Evolutionary conservation across 495 filamentous ascomycete genomes (phyloP).

Genomic region (Aspergillus heteromorphus): DNA sequence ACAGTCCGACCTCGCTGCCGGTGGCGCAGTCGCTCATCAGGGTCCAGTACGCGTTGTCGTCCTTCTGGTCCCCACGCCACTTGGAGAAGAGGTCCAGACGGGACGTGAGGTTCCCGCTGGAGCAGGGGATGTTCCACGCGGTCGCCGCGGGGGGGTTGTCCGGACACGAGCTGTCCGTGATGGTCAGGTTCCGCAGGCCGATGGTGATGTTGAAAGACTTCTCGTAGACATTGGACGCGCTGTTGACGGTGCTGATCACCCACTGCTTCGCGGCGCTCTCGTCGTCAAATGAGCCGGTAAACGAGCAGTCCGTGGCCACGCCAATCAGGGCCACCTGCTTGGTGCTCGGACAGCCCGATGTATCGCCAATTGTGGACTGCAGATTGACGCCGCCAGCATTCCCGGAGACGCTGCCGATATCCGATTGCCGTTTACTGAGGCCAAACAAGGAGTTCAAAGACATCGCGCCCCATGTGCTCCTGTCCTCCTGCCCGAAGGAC

Average conservation of each 20-base stretch:
- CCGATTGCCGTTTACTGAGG: constrained; percentile 45
- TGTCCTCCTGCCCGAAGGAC: constrained; percentile 31
- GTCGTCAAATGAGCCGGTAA: constrained; percentile 62
- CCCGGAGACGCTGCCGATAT: constrained; percentile 52
- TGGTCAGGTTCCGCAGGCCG: constrained; percentile 77
- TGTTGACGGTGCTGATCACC: constrained; percentile 79
- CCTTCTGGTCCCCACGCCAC: constrained; percentile 72
- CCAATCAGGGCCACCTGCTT: constrained; percentile 88
- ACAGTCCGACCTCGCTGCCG: constrained; percentile 80
- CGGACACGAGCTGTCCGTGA: constrained; percentile 65
- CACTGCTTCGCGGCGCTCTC: constrained; percentile 57
- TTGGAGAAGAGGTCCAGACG: constrained; percentile 82
- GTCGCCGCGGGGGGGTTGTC: constrained; percentile 54
- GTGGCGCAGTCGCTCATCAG: constrained; percentile 82
- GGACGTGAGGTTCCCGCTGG: constrained; percentile 58
- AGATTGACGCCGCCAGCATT: constrained; percentile 84
- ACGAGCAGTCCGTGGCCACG: constrained; percentile 88
- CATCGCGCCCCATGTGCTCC: constrained; percentile 46
- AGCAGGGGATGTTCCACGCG: constrained; percentile 79
- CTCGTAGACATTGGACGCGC: constrained; percentile 82
- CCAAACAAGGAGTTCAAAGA: constrained; percentile 54
- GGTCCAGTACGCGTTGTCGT: constrained; percentile 90
- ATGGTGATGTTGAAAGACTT: constrained; percentile 89
- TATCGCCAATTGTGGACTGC: constrained; percentile 71
- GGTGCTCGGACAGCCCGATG: constrained; percentile 76